Evolutionary conservation across 2,329 filamentous ascomycete species (phyloP), one percentile per base, ranked within the genome.

Genomic region (Alternaria dauci): DNA sequence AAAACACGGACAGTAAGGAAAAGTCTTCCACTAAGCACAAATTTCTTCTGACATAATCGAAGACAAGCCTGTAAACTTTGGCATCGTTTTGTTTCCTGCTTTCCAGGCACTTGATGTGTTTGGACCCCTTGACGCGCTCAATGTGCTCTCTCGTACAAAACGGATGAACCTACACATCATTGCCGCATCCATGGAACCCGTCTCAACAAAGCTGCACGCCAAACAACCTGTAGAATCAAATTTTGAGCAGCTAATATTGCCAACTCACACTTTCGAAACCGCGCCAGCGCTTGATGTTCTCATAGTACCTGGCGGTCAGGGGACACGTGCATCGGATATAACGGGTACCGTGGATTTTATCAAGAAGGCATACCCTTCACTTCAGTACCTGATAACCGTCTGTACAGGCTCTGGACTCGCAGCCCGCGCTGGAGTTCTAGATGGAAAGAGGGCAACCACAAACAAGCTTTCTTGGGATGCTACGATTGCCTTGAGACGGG

Each of bases 361-460:
- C 48, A 66, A 72, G n/a, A 72, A 78, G 2, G 75, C 76, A 8
- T 86, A 81, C 63, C 84, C 86, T 0, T 63, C 70, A 4, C 75
- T 89, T 20, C 77, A 84, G 61, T 84, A 86, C 56, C 71, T 91
- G 18, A 81, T 91, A 44, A 89, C 87, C 0, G 82, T 91, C 3
- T 91, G 89, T 73, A 91, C 87, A 1, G 89, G 89, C 0, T 81
- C 86, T 1, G 83, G 82, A 1, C 72, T 89, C 3, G 83, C 85
- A 0, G 88, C 88, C 0, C 77, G 80, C 28, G 78, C 88, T 0
- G 89, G 89, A 0, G 76, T 91, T 3, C 71, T 91, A 36, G 82
- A 89, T 54, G 85, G 86, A 0, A 81, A 78, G 58, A 79, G 82
- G 12, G 70, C 72, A 9, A 74, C 69, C 3, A 68, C 70, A 3